Evolutionary conservation across 1,284 basidiomycete genomes (phyloP).

Genomic region (Prillingera fragicola): DNA sequence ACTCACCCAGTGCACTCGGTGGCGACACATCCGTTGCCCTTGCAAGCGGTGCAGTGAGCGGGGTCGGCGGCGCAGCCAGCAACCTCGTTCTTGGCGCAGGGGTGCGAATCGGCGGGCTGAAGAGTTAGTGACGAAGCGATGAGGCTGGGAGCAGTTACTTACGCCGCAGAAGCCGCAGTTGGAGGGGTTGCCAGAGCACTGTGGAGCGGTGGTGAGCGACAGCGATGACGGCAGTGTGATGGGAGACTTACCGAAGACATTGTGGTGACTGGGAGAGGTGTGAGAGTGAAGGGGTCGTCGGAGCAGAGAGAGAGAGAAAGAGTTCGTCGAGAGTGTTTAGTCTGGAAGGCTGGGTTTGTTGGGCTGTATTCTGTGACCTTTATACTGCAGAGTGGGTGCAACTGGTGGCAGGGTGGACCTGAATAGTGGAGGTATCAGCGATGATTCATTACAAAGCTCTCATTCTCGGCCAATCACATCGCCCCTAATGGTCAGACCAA

Average conservation of each 20-base stretch:
- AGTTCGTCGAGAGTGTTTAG: too few relatives aligned
- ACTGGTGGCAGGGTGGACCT: too few relatives aligned
- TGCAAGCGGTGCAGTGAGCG: constrained; percentile 30
- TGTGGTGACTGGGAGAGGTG: background rate
- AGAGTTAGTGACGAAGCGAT: background rate
- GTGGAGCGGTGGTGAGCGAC: background rate
- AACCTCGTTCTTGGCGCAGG: constrained; percentile 40
- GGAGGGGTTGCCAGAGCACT: constrained; percentile 41
- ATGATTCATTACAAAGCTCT: too few relatives aligned
- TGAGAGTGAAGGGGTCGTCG: too few relatives aligned
- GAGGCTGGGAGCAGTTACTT: constrained; percentile 13
- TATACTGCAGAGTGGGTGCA: too few relatives aligned
- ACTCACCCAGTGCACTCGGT: constrained; percentile 44
- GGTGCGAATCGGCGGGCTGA: constrained; percentile 3
- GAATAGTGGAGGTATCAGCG: too few relatives aligned
- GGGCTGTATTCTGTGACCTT: too few relatives aligned
- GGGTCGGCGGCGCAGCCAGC: constrained; percentile 41
- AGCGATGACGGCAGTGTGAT: background rate
- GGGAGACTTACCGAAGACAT: constrained; percentile 8
- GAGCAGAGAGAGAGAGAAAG: too few relatives aligned
- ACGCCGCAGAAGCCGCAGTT: constrained; percentile 44
- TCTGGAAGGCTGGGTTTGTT: too few relatives aligned
- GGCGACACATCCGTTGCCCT: constrained; percentile 40
- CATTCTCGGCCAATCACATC: background rate
- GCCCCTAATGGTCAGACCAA: background rate